phyloP scores from a whole-genome alignment of 2,329 filamentous ascomycete genomes.

The Byssochlamys sp. region DNA sequence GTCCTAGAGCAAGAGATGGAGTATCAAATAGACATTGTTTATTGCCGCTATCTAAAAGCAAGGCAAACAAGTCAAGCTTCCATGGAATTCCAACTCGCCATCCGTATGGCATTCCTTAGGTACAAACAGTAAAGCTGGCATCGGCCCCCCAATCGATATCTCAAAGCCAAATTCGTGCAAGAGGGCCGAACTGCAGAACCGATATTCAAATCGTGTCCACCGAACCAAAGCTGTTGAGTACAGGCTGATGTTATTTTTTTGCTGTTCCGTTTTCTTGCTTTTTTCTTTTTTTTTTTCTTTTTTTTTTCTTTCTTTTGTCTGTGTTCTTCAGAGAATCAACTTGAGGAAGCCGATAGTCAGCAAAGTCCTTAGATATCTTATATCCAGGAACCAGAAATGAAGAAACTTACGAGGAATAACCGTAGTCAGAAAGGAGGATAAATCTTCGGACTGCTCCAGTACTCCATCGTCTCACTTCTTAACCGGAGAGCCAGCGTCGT shows the following conservation, averaged over 20 bases:
- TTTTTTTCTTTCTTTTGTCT: no score
- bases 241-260: background rate
- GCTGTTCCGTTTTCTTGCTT: no score
- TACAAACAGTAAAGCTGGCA: background rate
- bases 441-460: background rate
- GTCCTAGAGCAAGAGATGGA: background rate
- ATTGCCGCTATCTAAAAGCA: background rate
- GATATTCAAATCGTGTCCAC: background rate
- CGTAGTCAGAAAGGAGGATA: background rate
- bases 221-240: background rate
- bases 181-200: background rate
- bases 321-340: no score
- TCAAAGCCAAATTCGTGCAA: background rate
- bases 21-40: background rate
- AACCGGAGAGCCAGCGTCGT: background rate
- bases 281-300: no score
- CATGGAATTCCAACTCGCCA: background rate
- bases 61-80: background rate
- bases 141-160: background rate
- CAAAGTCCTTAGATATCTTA: background rate
- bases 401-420: background rate
- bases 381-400: background rate
- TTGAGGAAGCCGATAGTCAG: no score
- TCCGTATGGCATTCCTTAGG: background rate
- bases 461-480: background rate